Conservation (phyloP, 2,329 filamentous ascomycete species). For the Colletotrichum kahawae region DNA sequence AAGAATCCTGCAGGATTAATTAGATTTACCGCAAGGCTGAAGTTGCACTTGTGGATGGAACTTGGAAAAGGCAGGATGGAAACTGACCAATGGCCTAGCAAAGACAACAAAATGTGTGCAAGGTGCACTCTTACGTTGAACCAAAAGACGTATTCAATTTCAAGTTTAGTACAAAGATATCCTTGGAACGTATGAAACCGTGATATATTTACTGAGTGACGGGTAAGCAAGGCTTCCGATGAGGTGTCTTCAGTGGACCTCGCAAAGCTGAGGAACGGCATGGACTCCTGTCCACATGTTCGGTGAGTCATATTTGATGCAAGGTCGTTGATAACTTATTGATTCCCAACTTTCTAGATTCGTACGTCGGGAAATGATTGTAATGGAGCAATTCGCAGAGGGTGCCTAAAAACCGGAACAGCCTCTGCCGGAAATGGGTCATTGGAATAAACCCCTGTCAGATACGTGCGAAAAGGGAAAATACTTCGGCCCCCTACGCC, state of each 20-base stretch:
- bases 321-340: background rate
- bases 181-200: background rate
- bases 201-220: background rate
- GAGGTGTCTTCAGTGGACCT: background rate
- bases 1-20: background rate
- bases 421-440: background rate
- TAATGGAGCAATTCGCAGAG: background rate
- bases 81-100: background rate
- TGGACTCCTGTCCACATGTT: rapidly evolving
- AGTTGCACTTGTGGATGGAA: background rate
- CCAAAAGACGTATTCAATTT: background rate
- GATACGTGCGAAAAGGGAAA: background rate
- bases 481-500: background rate
- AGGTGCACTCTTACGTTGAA: background rate
- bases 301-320: background rate
- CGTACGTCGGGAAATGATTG: background rate
- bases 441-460: background rate
- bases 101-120: background rate
- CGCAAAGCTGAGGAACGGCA: background rate
- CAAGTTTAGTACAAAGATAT: background rate
- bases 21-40: background rate
- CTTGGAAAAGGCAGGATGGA: background rate
- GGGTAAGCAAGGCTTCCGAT: background rate
- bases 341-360: background rate
- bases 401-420: background rate